Evolutionary conservation across 257 asterid genomes (phyloP).

Genomic region (Scutellaria barbata): DNA sequence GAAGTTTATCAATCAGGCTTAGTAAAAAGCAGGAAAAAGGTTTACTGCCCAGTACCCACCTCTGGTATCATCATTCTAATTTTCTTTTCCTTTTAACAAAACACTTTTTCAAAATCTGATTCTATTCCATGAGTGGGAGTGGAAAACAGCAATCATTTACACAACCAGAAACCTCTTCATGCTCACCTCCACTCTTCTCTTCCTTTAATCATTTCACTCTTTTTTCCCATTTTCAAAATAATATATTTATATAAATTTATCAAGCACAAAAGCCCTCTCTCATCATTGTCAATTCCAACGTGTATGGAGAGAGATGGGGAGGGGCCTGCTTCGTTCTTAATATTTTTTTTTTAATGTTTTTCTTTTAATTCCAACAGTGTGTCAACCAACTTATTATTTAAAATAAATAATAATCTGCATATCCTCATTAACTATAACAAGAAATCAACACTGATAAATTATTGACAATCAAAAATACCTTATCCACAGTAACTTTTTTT

Average conservation of each 20-base stretch:
- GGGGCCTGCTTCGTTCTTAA: neutral
- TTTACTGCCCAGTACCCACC: neutral
- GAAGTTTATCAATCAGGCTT: conserved; percentile 42
- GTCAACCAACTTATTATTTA: no score
- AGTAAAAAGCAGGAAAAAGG: conserved; percentile 33
- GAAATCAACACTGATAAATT: no score
- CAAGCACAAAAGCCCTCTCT: conserved; percentile 24
- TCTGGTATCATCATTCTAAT: conserved; percentile 11
- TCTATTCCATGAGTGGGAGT: conserved; percentile 33
- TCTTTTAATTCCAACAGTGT: no score
- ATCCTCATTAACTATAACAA: no score
- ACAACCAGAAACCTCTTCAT: conserved; percentile 44
- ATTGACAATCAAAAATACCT: no score
- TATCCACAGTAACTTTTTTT: no score
- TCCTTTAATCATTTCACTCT: conserved; percentile 53
- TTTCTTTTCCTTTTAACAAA: conserved; percentile 29
- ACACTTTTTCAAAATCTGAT: conserved; percentile 23
- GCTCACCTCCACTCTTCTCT: conserved; percentile 40
- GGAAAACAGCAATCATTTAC: conserved; percentile 74
- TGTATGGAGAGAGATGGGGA: neutral
- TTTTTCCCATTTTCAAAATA: conserved; percentile 23
- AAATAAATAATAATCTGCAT: no score
- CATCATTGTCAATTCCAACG: conserved; percentile 27
- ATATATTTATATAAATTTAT: neutral
- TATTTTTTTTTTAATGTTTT: no score